Base-by-base conservation (phyloP, 1,284 basidiomycete genomes). In the Hemileia vastatrix region DNA sequence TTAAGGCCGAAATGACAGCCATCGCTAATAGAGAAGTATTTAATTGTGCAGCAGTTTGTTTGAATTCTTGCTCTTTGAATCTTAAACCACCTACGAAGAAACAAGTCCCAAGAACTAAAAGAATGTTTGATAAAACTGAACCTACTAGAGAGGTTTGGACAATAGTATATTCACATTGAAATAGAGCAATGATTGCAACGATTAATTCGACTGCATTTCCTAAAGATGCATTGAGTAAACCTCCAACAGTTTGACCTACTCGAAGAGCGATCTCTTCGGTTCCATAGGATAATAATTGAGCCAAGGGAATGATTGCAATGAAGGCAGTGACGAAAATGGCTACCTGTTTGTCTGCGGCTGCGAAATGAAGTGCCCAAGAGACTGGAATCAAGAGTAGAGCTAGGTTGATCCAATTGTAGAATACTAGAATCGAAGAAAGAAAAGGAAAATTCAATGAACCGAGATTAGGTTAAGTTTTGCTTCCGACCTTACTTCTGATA, bases 181-280 rank as follows among this genome's bases (percentile, higher is more conserved):
- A 69, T 19, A 72, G 67, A 36, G 71, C 70, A 13, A 72, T 69
- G 57, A 72, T 72, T 27, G 71, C 71, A 4, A 72, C 71, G 53
- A 72, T 72, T 40, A 72, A 51, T 48, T 72, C 71, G 57, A 72
- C 71, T 1, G 71, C 71, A 31, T 72, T 72, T 21, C 71, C 71
- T 27, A 72, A 64, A 1, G 71, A 69, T 31, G 71, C 71, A 31
- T 72, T 72, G 64, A 72, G 66, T 27, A 72, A 66, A 50, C 71
- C 71, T 13, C 71, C 70, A 19, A 72, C 66, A 21, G 71, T 72
- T 64, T 72, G 66, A 15, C 71, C 71, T 1, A 72, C 71, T 6
- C 71, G 68, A 15, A 72, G 63, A n/a, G 70, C 66, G 6, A 72
- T 63, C 48, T 72, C 71, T 51, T 72, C 71, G 18, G 71, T 72